Evolutionary conservation across 2,329 filamentous ascomycete species (phyloP).

Genomic region (Fusarium ambrosium): DNA sequence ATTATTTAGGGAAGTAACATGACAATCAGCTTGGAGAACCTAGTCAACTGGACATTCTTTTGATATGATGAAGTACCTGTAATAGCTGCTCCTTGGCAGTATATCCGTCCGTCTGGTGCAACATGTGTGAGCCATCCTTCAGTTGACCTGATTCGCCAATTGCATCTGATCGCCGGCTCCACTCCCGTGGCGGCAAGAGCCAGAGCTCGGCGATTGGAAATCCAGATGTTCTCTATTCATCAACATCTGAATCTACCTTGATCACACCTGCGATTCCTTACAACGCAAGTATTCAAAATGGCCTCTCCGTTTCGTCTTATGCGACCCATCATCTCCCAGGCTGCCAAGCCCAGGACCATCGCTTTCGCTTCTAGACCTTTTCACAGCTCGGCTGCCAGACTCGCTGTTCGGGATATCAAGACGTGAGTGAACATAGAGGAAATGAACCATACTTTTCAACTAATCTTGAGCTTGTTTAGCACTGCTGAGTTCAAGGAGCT

Average conservation of each 20-base stretch:
- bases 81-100: background rate
- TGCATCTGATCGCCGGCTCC: slow-evolving; percentile 11
- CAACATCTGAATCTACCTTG: background rate
- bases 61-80: background rate
- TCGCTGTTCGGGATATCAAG: slow-evolving; percentile 61
- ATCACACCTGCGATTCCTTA: background rate
- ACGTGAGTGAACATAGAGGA: slow-evolving; percentile 48
- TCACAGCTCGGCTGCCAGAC: slow-evolving; percentile 56
- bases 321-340: slow-evolving; percentile 36
- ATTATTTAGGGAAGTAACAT: background rate
- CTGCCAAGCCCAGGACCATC: slow-evolving; percentile 32
- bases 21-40: background rate
- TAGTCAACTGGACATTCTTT: background rate
- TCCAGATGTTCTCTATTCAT: slow-evolving; percentile 21
- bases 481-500: slow-evolving; percentile 70
- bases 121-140: background rate
- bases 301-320: slow-evolving; percentile 32
- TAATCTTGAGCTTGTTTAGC: background rate
- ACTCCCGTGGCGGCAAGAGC: slow-evolving; percentile 12
- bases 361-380: slow-evolving; percentile 44
- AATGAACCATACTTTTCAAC: background rate
- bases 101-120: background rate
- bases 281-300: slow-evolving; percentile 28
- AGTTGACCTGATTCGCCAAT: slow-evolving; percentile 27
- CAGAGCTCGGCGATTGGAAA: slow-evolving; percentile 38